Evolutionary conservation across 768 basidiomycete species (phyloP), one percentile per base, ranked within the genome.

Genomic region (Tricholoma sp.): DNA sequence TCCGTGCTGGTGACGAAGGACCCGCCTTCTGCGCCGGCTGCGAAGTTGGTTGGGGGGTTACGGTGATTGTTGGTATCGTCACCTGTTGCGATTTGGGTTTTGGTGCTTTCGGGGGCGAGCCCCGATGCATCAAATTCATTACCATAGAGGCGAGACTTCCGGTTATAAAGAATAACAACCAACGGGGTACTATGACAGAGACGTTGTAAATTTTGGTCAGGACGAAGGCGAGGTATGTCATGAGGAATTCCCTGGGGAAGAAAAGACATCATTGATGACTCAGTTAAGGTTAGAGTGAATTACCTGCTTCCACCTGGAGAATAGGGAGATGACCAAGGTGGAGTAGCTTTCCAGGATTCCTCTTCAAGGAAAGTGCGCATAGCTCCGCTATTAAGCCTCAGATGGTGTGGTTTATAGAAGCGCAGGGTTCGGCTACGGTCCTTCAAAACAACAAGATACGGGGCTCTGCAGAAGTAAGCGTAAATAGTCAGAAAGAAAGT

Each of bases 221-320:
- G 14, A 64, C 69, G 27, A 76, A 61, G 0, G 86, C 86, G 50
- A 83, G 64, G 64, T 79, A 80, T 58, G 86, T 81, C 73, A 91
- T 71, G 24, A 89, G 62, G 67, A 74, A 84, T 75, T 91, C 91
- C 55, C 90, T 92, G 60, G 16, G 51, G 43, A 35, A 24, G 1
- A 52, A 47, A 34, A 19, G 1, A 51, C 57, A 24, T 55, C 52
- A 45, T 32, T 43, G 16, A 34, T 39, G 18, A 32, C 43, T 49
- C 22, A 16, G 50, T 47, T 16, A 24, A 12, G 43, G 24, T 35
- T 43, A 32, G 16, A 55, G 19, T 14, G 14, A 56, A 66, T 27
- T 65, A 90, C 92, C 85, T 79, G 55, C 77, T 77, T 39, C 93
- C 92, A 37, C 91, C 91, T 7, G 93, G 93, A 8, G 83, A 82